A percentile compares a stretch with the other conserved stretches of the same genome.
phyloP scores from a whole-genome alignment of 2,329 filamentous ascomycete genomes.

The Kalmusia sp. region DNA sequence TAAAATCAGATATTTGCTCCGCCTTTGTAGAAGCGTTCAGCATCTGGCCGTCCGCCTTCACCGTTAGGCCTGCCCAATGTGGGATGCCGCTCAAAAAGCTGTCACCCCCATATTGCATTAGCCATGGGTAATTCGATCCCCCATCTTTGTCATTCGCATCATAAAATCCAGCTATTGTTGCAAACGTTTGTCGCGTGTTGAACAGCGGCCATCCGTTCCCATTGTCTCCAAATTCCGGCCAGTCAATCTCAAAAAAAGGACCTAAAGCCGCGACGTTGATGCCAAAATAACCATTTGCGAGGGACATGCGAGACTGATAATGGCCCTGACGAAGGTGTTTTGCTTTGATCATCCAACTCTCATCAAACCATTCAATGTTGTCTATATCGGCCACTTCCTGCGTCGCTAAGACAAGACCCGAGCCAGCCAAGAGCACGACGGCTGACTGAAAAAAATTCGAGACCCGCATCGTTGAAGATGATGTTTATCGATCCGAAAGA shows the following conservation, averaged over 20 bases:
- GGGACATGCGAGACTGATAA: slow-evolving; percentile 64
- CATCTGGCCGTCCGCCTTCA: slow-evolving; percentile 61
- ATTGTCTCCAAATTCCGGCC: slow-evolving; percentile 57
- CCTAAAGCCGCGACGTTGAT: slow-evolving; percentile 69
- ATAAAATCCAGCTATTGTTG: slow-evolving; percentile 72
- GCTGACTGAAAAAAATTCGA: not conserved
- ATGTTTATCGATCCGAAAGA: not conserved
- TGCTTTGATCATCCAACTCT: slow-evolving; percentile 63
- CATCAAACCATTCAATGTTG: slow-evolving; percentile 65
- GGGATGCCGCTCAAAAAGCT: slow-evolving; percentile 75
- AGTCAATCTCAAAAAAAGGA: slow-evolving; percentile 67
- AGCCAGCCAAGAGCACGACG: not conserved
- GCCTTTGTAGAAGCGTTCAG: slow-evolving; percentile 68
- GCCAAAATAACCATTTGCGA: slow-evolving; percentile 68
- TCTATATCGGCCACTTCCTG: slow-evolving; percentile 19
- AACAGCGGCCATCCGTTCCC: slow-evolving; percentile 74
- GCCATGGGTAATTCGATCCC: slow-evolving; percentile 70
- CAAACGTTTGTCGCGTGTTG: slow-evolving; percentile 68
- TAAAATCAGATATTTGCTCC: slow-evolving; percentile 66
- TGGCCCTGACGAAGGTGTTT: slow-evolving; percentile 63
- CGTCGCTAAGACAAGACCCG: not conserved
- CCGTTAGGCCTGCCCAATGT: slow-evolving; percentile 68
- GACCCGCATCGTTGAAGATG: not conserved
- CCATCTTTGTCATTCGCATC: slow-evolving; percentile 65
- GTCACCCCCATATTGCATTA: slow-evolving; percentile 73